These are phyloP conservation scores for Vaccinium darrowii DNA, from an alignment of 148 eudicot species.

Conservation along the genomic window DNA sequence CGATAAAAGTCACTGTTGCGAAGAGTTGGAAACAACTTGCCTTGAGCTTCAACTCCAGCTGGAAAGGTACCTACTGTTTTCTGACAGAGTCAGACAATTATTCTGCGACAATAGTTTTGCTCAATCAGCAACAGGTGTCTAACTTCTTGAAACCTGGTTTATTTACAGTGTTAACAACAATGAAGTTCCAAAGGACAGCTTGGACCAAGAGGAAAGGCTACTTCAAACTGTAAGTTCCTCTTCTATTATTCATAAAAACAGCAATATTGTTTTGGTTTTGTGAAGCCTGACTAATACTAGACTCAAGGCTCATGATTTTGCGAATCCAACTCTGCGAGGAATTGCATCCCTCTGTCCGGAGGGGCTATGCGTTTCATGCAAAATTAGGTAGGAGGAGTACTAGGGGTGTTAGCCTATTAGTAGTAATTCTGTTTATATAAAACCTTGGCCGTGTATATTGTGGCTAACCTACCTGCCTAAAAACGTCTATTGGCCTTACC, in stretches of 20 bases:
- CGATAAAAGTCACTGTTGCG: constrained; percentile 58
- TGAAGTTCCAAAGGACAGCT: constrained; percentile 32
- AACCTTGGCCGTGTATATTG: background rate
- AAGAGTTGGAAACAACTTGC: constrained; percentile 77
- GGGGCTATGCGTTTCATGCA: background rate
- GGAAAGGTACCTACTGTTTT: constrained; percentile 54
- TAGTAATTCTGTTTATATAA: background rate
- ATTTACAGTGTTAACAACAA: constrained; percentile 42
- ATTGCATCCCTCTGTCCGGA: background rate
- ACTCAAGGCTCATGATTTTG: background rate
- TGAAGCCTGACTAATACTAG: background rate
- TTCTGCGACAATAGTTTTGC: background rate
- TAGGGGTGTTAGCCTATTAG: background rate
- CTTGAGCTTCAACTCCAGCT: constrained; percentile 91
- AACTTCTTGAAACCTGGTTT: constrained; percentile 25
- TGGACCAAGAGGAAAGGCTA: constrained; percentile 38
- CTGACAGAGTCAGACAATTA: background rate
- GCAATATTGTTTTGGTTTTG: background rate
- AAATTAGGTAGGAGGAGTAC: background rate
- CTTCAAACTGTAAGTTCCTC: constrained; percentile 48
- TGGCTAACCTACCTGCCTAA: background rate
- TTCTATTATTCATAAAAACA: background rate
- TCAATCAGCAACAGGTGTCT: background rate
- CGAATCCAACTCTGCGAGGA: background rate
- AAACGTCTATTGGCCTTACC: background rate